Conservation (phyloP, 176 grass and related monocot genomes). For the Aegilops speltoides region DNA sequence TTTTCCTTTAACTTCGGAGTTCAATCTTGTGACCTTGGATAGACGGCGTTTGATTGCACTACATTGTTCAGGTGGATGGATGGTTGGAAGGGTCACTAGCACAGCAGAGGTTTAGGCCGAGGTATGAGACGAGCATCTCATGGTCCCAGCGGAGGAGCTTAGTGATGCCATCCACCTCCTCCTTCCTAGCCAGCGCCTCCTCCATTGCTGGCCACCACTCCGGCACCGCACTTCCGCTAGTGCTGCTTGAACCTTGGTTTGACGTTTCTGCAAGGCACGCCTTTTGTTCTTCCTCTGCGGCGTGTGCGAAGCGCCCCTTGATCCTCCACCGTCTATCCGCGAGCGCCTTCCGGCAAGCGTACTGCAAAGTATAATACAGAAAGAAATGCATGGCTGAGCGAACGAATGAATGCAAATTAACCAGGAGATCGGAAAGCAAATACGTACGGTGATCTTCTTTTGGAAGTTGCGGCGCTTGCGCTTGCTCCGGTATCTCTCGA, state of each 20-base stretch:
- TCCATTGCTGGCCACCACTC: conserved; percentile 57
- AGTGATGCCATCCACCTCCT: neutral
- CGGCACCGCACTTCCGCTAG: neutral
- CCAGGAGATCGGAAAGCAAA: neutral
- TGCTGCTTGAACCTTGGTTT: neutral
- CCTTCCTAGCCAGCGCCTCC: conserved; percentile 30
- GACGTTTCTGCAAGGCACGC: neutral
- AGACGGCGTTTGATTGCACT: neutral
- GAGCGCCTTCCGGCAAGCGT: conserved; percentile 69
- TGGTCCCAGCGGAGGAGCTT: neutral
- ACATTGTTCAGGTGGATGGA: neutral
- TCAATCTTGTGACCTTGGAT: neutral
- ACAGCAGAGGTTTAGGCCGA: conserved; percentile 11
- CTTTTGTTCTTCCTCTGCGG: conserved; percentile 16
- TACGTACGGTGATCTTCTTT: conserved; percentile 80
- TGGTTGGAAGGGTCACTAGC: neutral
- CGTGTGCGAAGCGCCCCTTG: conserved; percentile 66
- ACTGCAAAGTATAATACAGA: conserved; percentile 29
- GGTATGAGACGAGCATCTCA: conserved; percentile 39
- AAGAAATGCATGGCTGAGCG: neutral
- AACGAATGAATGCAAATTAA: neutral
- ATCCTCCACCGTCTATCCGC: conserved; percentile 73
- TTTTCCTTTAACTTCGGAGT: neutral
- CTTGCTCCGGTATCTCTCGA: conserved; percentile 80
- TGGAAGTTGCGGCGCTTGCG: conserved; percentile 83